phyloP scores from a whole-genome alignment of 352 stramenopile species.

The Phytophthora capsici region DNA sequence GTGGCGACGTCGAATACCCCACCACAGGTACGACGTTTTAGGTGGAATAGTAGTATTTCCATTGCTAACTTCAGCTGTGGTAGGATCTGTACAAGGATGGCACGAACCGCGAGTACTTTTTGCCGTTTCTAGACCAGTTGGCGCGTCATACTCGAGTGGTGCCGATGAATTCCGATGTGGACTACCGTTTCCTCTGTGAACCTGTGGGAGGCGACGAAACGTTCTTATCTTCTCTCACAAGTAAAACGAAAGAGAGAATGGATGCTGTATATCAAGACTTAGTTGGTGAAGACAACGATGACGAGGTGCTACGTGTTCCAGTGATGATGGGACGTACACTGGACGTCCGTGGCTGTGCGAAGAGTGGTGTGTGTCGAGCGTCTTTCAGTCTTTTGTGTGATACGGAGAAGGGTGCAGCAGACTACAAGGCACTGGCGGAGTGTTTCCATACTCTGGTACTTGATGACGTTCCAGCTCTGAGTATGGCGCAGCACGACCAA shows the following conservation, averaged over 20 bases:
- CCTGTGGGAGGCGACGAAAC: conserved; percentile 38
- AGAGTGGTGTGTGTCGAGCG: conserved; percentile 64
- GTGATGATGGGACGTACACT: conserved; percentile 85
- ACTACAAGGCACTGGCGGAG: conserved; percentile 95
- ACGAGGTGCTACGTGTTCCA: conserved; percentile 53
- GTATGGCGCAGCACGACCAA: conserved; percentile 90
- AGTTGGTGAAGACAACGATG: background rate
- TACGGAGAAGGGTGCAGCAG: conserved; percentile 92
- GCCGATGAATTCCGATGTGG: conserved; percentile 67
- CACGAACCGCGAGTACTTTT: conserved; percentile 96
- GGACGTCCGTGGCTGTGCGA: conserved; percentile 44
- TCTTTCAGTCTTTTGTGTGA: conserved; percentile 96
- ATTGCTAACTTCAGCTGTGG: conserved; percentile 18
- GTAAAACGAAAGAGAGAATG: conserved; percentile 40
- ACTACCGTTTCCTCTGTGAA: conserved; percentile 75
- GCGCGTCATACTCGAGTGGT: conserved; percentile 87
- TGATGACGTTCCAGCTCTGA: conserved; percentile 85
- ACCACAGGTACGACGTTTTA: conserved; percentile 42
- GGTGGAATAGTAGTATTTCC: background rate
- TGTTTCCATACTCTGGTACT: conserved; percentile 94
- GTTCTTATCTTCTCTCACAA: conserved; percentile 65
- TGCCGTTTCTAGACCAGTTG: conserved; percentile 97
- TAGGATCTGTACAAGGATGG: conserved; percentile 95
- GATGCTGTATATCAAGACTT: conserved; percentile 53
- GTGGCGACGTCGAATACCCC: conserved; percentile 96